Evolutionary conservation across 192 early-diverging fungal species (phyloP), one percentile per base, ranked within the genome.

Genomic region (Gaertneriomyces semiglobifer): DNA sequence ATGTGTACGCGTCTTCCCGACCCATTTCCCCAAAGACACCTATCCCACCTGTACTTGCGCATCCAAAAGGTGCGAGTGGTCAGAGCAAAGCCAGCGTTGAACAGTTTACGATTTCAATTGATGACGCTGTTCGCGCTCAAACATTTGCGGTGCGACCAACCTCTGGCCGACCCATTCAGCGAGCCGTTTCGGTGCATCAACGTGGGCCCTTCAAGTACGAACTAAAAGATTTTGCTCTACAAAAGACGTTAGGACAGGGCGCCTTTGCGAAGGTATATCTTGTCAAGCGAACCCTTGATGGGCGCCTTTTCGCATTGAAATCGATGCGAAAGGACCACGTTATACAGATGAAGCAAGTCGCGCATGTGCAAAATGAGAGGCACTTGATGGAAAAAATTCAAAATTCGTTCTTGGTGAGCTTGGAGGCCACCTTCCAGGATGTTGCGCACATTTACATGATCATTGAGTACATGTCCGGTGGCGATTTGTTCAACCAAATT

Each of bases 211-310:
- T 71, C 40, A 66, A 71, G 56, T 62, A 65, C 38, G 60, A 66
- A 41, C 82, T 96, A 47, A 77, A 79, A 12, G 89, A 93, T 62
- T 94, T 93, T 56, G 81, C 80, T 50, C 73, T 94, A 60, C 80
- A 88, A 63, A 87, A 88, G 53, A 91, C 92, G 25, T 67, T 96
- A 39, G 94, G 94, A 4, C 92, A 92, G 0, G 94, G 94, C 7
- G 92, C 91, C 12, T 94, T 96, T 79, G 94, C 91, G 18, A 86
- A 92, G 25, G 94, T 96, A 44, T 91, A 93, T 72, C 77, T 94
- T 44, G 88, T 92, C 40, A 89, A 87, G 74, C 85, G 88, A 38
- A 81, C 84, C 58, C 67, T 76, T 53, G 91, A 88, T 53, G 81
- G 82, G 3, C 63, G 84, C 56, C 92, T 88, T 77, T 93, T 89